Conservation (phyloP, 129 eudicot genomes). For the Helichrysum umbraculigerum region DNA sequence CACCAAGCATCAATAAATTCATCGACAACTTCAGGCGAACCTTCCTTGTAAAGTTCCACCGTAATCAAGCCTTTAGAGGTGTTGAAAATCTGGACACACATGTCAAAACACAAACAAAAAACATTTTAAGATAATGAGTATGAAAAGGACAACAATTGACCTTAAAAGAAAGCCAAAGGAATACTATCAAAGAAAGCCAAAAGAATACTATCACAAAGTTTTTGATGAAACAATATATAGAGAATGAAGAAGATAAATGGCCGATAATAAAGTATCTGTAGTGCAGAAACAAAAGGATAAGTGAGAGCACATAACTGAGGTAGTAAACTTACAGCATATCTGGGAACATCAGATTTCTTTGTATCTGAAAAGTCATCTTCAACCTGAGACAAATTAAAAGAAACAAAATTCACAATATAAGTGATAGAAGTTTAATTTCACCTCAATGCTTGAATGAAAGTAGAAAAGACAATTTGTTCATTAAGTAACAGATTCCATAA, state of each 20-base stretch:
- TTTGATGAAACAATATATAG: background rate
- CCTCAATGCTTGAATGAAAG: slow-evolving; percentile 5
- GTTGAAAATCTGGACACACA: slow-evolving; percentile 56
- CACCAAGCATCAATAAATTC: slow-evolving; percentile 81
- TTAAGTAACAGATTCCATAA: background rate
- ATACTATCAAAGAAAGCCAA: slow-evolving; percentile 1
- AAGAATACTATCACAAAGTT: slow-evolving; percentile 8
- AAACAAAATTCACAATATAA: slow-evolving; percentile 11
- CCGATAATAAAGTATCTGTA: background rate
- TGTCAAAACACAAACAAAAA: slow-evolving; percentile 10
- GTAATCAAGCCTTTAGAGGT: slow-evolving; percentile 87
- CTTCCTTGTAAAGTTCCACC: slow-evolving; percentile 90
- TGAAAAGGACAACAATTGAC: background rate
- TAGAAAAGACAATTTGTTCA: background rate
- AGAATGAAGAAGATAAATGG: slow-evolving; percentile 10
- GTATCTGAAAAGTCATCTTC: slow-evolving; percentile 50
- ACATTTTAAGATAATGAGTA: background rate
- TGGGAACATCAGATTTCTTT: slow-evolving; percentile 64
- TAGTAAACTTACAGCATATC: slow-evolving; percentile 70
- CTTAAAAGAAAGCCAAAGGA: slow-evolving; percentile 3
- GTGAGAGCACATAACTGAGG: background rate
- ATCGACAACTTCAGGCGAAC: slow-evolving; percentile 83
- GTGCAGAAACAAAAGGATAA: background rate
- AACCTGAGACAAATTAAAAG: slow-evolving; percentile 40
- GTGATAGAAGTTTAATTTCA: slow-evolving; percentile 3